Percentiles rank a stretch among this genome's conserved stretches.
These are phyloP conservation scores for Kazachstania martiniae DNA, from an alignment of 805 yeast species.

Conservation along the genomic window DNA sequence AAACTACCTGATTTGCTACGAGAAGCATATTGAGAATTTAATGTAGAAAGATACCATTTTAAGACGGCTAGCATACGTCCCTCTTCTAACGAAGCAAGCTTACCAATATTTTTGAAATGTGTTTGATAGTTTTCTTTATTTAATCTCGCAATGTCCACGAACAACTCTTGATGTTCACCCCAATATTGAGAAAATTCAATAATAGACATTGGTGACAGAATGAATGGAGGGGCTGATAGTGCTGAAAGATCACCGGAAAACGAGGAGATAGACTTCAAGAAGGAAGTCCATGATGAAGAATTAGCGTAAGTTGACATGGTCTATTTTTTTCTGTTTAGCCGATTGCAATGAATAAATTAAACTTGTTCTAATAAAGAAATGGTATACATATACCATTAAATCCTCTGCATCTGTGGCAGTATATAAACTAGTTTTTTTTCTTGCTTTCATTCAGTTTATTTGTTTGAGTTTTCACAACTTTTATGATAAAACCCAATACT, in stretches of 20 bases:
- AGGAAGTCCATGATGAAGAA: constrained; percentile 76
- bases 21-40: constrained; percentile 88
- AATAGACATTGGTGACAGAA: constrained; percentile 79
- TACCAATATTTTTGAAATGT: constrained; percentile 23
- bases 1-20: constrained; percentile 87
- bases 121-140: constrained; percentile 12
- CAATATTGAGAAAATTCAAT: constrained; percentile 91
- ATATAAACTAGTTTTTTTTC: no score
- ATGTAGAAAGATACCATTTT: constrained; percentile 83
- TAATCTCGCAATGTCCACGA: constrained; percentile 56
- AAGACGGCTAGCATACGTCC: constrained; percentile 66
- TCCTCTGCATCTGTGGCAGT: no score
- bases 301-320: constrained; percentile 25
- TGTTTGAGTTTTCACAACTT: no score
- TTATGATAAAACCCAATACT: no score
- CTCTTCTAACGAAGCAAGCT: constrained; percentile 37
- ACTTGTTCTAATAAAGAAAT: no score
- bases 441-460: no score
- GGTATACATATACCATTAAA: no score
- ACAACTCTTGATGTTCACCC: constrained; percentile 84
- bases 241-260: constrained; percentile 91
- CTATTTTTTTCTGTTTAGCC: constrained; percentile 4
- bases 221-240: constrained; percentile 95
- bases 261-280: constrained; percentile 80
- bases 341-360: no score